Evolutionary conservation across 352 stramenopile genomes (phyloP), one percentile per base, ranked within the genome.

Genomic region (Globisporangium canariense): DNA sequence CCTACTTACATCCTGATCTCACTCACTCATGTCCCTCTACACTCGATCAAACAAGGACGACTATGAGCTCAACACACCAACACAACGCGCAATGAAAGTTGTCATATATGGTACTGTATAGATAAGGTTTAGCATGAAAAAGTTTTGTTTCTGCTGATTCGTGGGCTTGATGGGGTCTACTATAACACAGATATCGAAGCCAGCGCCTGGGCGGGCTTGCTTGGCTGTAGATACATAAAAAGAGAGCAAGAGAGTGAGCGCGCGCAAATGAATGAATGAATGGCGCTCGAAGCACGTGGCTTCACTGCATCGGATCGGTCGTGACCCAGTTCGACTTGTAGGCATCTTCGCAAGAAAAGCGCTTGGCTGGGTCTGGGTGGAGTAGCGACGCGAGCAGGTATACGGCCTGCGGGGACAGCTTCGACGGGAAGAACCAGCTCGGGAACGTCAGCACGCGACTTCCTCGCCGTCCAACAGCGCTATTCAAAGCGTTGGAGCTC

Each of bases 391-490:
- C 71, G 60, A 97, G 74, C 38, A 97, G 54, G 52, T 87, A 88
- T 22, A 85, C 78, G 2, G 85, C 82, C 10, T 75, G 41, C 3
- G 83, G 74, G 4, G 79, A 89, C 60, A 97, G 73, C 65, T 79
- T 82, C 14, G 81, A 68, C 11, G 89, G 86, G 70, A 97, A 97
- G 25, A 96, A 82, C 87, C 89, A 97, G 49, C 75, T 73, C 9
- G 89, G 89, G 63, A 92, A 97, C 5, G 75, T 69, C 45, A 93
- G 78, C 5, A 76, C 69, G 38, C 72, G 74, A 58, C 68, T 80
- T 32, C 72, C 72, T 49, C 77, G 61, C 30, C 60, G 72, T 10
- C 74, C 70, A 28, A 64, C 66, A 13, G 58, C 79, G 46, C 61
- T 52, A 38, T 40, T 46, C 51, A 63, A 45, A n/a, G 64, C 64